Conservation (phyloP, 2,329 filamentous ascomycete genomes). For the Diplodia intermedia region DNA sequence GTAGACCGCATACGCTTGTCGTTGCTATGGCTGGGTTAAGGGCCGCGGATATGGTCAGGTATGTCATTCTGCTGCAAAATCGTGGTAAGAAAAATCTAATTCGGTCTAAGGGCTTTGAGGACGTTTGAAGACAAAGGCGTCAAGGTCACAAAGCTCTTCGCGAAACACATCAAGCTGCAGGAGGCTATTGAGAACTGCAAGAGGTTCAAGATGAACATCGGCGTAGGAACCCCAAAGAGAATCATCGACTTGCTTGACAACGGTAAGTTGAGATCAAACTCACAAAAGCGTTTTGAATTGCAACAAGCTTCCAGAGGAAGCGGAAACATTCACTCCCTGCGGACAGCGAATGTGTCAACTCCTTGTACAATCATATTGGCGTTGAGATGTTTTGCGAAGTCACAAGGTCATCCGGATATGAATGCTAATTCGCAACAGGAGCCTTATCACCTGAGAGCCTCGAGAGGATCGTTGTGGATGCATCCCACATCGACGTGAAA, state of each 20-base stretch:
- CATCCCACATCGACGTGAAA: constrained; percentile 92
- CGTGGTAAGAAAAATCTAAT: constrained; percentile 35
- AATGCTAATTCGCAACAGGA: constrained; percentile 53
- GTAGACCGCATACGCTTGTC: constrained; percentile 77
- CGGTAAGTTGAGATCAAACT: constrained; percentile 58
- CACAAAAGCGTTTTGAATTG: not conserved
- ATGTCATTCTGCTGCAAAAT: constrained; percentile 34
- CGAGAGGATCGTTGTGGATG: constrained; percentile 84
- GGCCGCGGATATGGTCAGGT: constrained; percentile 83
- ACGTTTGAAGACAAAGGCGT: constrained; percentile 80
- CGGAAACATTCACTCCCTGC: not conserved
- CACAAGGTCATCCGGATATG: not conserved
- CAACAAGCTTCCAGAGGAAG: not conserved
- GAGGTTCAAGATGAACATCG: constrained; percentile 75
- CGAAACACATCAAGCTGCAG: constrained; percentile 95
- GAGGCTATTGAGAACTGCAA: constrained; percentile 82
- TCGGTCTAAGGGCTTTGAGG: constrained; percentile 63
- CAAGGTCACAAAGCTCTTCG: constrained; percentile 88
- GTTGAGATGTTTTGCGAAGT: not conserved
- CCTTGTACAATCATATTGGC: not conserved
- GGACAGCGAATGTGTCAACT: not conserved
- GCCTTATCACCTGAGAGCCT: constrained; percentile 74
- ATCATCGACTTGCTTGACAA: constrained; percentile 83
- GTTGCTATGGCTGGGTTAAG: constrained; percentile 84
- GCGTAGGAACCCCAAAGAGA: constrained; percentile 86